Evolutionary conservation across 1,139 yeast species (phyloP), one percentile per base, ranked within the genome.

Genomic region (Yamadazyma diospyri): DNA sequence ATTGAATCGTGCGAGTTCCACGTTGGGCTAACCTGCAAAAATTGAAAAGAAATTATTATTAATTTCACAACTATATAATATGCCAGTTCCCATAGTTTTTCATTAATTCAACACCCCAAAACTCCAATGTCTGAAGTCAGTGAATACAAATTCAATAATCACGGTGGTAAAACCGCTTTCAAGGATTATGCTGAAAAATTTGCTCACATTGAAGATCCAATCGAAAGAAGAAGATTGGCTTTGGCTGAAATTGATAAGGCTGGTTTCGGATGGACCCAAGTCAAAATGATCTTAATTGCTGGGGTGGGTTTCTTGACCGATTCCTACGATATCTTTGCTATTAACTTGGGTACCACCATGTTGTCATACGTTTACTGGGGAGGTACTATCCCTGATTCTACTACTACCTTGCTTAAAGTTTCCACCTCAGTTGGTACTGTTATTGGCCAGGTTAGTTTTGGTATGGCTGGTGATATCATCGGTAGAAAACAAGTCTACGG

Each of bases 241-340:
- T 70, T 86, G 51, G 94, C 84, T 59, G 86, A 84, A 56, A 85
- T 87, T 48, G 96, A 87, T 59, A 79, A 81, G 49, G 87, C 89
- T 34, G 67, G 76, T 1, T 87, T 87, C 50, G 88, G 94, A 36
- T 83, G 94, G 94, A 82, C 87, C 55, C 95, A 86, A 55, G 61
- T 86, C 36, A 80, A 88, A 61, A 87, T 92, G 70, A 84, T 87
- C 53, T 53, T 78, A 61, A 88, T 87, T 58, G 95, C 95, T 22
- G 96, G 96, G 69, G 94, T 86, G 44, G 96, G 96, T 57, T 87
- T 87, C 76, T 62, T 87, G 65, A 86, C 95, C 16, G 96, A 87
- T 64, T 81, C 95, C 37, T 87, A 86, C 61, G 95, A 87, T 69
- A 84, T 87, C 49, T 86, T 87, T 50, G 92, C 95, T 47, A 86